These are phyloP conservation scores for Paramecium biaurelia DNA, from an alignment of 73 alveolate species.

Conservation along the genomic window DNA sequence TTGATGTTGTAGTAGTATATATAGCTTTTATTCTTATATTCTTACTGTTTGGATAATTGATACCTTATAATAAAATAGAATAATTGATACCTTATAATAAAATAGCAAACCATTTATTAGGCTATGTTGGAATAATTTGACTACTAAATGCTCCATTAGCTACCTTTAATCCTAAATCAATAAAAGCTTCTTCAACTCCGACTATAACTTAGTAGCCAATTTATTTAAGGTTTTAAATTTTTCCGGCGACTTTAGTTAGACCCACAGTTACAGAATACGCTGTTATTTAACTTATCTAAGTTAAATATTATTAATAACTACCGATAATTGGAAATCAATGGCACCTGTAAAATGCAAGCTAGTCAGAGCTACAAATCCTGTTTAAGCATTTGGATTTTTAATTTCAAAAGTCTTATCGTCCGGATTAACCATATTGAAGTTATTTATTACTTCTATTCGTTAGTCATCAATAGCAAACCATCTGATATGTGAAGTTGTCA, in stretches of 20 bases:
- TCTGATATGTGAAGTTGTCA: too few species aligned
- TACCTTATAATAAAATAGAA: background rate
- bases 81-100: background rate
- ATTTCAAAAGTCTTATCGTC: background rate
- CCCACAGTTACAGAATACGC: background rate
- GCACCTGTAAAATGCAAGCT: background rate
- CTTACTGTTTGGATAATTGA: background rate
- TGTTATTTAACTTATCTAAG: background rate
- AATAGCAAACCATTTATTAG: background rate
- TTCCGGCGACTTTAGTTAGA: background rate
- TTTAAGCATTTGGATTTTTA: background rate
- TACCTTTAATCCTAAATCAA: background rate
- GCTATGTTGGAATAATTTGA: background rate
- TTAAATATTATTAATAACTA: background rate
- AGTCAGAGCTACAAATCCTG: background rate
- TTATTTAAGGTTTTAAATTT: background rate
- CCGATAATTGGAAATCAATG: background rate
- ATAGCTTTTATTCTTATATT: background rate
- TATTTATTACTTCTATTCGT: background rate
- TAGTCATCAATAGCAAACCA: background rate
- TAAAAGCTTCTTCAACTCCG: background rate
- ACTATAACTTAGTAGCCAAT: background rate
- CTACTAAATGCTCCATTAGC: background rate
- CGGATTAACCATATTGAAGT: background rate
- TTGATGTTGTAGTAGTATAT: background rate